Base-by-base conservation (phyloP, 192 early-diverging fungal genomes). In the Umbelopsis sp. region DNA sequence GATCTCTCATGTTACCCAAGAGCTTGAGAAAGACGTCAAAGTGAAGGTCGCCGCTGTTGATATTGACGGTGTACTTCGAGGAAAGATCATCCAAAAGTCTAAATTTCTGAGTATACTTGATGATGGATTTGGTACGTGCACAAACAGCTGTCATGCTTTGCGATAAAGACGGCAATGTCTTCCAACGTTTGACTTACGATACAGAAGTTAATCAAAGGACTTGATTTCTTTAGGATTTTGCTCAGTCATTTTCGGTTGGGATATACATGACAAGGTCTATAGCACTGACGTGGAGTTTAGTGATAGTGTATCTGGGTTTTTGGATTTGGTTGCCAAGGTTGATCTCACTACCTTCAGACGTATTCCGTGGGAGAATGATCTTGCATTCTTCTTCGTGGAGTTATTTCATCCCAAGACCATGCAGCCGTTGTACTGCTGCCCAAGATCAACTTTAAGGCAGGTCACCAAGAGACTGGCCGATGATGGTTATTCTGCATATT, bases 231-330 rank as follows among this genome's bases (percentile, higher is more conserved):
- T 53, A 91, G 90, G 90, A 1, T 93, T 94, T 69, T 93, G 91
- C 71, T 89, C 84, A 16, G 88, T 92, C n/a, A 79, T 91, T 30
- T 92, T 90, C 75, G 86, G 87, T 10, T 94, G 93, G 91, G 93
- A 94, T 71, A 86, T 91, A 74, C 90, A 91, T 67, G 93, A 94
- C 76, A 75, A 83, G 53, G 67, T 81, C 2, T 93, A 92, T 73
- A 64, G 77, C n/a, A 71, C 61, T 1, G 11, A 27, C 2, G 22
- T 64, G 4, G 77, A 79, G 25, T 76, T 73, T 49, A 13, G 51
- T 25, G 71, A 67, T 2, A 27, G 67, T 11, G 68, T 66, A 12
- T 50, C 22, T 71, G 83, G 80, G 0, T 93, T 78, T 70, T 49
- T 74, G 44, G 93, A 94, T 64, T 72, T 93, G 47, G 72, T 88